Evolutionary conservation across 345 rosid genomes (phyloP).

Genomic region (Geranium rotundifolium): DNA sequence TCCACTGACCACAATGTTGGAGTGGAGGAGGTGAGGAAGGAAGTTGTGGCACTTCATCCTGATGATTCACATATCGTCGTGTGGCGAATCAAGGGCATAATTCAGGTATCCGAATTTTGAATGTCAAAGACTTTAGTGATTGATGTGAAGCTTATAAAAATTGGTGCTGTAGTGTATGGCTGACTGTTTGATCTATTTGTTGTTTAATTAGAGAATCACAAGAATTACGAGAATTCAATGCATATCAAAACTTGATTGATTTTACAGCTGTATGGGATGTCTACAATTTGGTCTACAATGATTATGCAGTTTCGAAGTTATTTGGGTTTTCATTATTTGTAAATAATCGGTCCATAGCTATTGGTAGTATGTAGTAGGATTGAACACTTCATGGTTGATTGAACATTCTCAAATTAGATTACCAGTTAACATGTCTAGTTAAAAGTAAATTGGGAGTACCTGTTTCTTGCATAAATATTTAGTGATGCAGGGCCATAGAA

Average conservation of each 20-base stretch:
- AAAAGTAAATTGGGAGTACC: too few relatives aligned
- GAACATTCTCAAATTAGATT: neutral
- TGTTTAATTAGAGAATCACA: too few relatives aligned
- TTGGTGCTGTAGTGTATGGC: neutral
- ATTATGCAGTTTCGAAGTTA: too few relatives aligned
- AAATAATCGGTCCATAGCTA: neutral
- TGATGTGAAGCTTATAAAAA: neutral
- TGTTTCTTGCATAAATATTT: too few relatives aligned
- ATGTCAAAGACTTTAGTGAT: neutral
- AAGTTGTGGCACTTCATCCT: conserved; percentile 60
- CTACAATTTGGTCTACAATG: too few relatives aligned
- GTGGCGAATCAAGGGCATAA: conserved; percentile 61
- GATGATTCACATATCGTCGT: conserved; percentile 53
- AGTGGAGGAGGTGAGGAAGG: conserved; percentile 55
- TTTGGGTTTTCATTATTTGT: too few relatives aligned
- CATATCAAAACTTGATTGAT: neutral
- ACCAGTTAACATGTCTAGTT: too few relatives aligned
- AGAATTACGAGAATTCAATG: too few relatives aligned
- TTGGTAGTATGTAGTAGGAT: neutral
- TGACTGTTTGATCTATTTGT: too few relatives aligned
- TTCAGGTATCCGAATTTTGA: conserved; percentile 59
- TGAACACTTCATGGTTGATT: neutral
- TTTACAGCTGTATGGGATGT: too few relatives aligned
- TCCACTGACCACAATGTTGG: conserved; percentile 55
- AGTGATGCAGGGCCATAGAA: too few relatives aligned